A percentile compares a stretch with the other conserved stretches of the same genome.
These are phyloP conservation scores for Tetracladium setigerum DNA, from an alignment of 495 filamentous ascomycete species.

Conservation along the genomic window DNA sequence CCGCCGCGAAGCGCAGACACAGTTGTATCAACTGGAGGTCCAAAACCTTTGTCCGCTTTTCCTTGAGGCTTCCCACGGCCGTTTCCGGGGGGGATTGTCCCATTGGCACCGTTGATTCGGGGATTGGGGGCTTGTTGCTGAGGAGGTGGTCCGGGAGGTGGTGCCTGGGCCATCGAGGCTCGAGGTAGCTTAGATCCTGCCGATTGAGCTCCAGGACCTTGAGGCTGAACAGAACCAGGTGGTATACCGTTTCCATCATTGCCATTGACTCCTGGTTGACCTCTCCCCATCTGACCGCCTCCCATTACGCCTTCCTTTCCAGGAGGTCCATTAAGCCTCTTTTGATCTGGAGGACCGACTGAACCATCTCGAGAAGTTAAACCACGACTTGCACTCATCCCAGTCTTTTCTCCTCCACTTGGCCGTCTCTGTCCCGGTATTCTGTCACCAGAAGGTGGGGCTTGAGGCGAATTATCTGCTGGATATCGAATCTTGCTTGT, in stretches of 20 bases:
- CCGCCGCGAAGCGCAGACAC: constrained; percentile 6
- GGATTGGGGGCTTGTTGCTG: constrained; percentile 80
- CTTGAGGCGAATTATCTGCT: constrained; percentile 57
- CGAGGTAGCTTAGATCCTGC: constrained; percentile 56
- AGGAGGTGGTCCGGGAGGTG: constrained; percentile 74
- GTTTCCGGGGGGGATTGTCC: neutral
- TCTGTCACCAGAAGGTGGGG: constrained; percentile 27
- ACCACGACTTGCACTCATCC: constrained; percentile 25
- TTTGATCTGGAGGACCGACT: constrained; percentile 42
- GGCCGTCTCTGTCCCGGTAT: constrained; percentile 29
- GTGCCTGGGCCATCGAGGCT: constrained; percentile 57
- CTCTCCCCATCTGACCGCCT: constrained; percentile 22
- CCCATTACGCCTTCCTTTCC: constrained; percentile 48
- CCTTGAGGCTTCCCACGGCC: constrained; percentile 16
- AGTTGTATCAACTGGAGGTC: constrained; percentile 42
- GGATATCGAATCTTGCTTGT: constrained; percentile 95
- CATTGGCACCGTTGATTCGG: constrained; percentile 38
- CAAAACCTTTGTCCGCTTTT: constrained; percentile 33
- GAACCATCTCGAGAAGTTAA: constrained; percentile 57
- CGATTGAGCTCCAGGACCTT: constrained; percentile 27
- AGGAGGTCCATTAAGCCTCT: constrained; percentile 40
- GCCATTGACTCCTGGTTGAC: constrained; percentile 20
- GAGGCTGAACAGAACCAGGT: constrained; percentile 20
- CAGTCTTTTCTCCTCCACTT: constrained; percentile 27
- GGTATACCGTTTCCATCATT: constrained; percentile 21